These are phyloP conservation scores for Arthroderma sp. DNA, from an alignment of 2,329 filamentous ascomycete genomes.

Conservation along the genomic window DNA sequence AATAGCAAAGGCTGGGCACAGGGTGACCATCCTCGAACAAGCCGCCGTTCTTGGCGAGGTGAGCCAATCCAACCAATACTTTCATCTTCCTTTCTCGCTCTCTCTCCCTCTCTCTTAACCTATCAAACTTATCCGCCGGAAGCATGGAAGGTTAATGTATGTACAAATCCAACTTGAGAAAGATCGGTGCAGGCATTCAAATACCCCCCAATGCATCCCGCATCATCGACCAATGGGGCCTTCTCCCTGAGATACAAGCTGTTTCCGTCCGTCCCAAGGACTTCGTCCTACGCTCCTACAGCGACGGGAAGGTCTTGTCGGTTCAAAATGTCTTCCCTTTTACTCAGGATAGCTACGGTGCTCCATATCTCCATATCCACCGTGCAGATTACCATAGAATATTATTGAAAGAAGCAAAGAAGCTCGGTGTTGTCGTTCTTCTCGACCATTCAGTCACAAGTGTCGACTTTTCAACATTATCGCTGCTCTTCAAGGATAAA, in stretches of 20 bases:
- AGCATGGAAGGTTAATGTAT: background rate
- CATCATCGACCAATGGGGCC: constrained; percentile 18
- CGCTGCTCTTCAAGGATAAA: constrained; percentile 18
- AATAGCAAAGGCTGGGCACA: constrained; percentile 11
- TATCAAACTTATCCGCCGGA: background rate
- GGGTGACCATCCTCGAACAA: constrained; percentile 23
- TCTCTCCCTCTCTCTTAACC: background rate
- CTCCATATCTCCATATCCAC: constrained; percentile 38
- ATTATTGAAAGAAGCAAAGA: constrained; percentile 27
- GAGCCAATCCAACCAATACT: constrained; percentile 4
- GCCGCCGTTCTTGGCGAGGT: constrained; percentile 28
- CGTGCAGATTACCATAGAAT: constrained; percentile 37
- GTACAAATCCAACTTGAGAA: background rate
- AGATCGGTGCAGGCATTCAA: constrained; percentile 24
- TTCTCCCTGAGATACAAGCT: constrained; percentile 16
- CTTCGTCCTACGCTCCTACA: constrained; percentile 20
- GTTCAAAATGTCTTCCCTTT: constrained; percentile 16
- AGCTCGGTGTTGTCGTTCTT: constrained; percentile 26
- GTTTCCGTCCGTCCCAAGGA: constrained; percentile 19
- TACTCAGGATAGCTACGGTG: constrained; percentile 17
- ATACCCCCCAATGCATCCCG: constrained; percentile 21
- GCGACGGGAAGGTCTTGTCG: constrained; percentile 19
- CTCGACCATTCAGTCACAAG: constrained; percentile 16
- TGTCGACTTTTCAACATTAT: constrained; percentile 16
- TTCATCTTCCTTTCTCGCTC: background rate